Base-by-base conservation (phyloP, 306 rosid genomes). In the Ziziphus jujuba region DNA sequence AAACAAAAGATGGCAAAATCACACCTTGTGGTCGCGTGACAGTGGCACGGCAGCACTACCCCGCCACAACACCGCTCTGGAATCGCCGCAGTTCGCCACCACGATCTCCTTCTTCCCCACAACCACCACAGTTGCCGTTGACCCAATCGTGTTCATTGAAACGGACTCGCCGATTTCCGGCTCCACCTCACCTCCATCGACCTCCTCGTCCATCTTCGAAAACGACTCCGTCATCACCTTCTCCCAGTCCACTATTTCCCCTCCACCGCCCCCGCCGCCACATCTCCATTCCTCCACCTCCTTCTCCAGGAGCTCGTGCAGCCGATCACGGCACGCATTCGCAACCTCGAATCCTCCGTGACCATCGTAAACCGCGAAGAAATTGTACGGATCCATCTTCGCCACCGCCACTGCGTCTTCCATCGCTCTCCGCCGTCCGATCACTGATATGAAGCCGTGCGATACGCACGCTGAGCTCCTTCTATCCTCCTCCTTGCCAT, bases 1-100 rank as follows among this genome's bases (percentile, higher is more conserved):
- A n/a, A n/a, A n/a, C n/a, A n/a, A n/a, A n/a, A n/a, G n/a, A n/a
- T n/a, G n/a, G n/a, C n/a, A n/a, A 48, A 48, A 4, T 15, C 14
- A 10, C n/a, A 78, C 95, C 90, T 80, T 82, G 59, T 85, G 95
- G 75, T 85, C 95, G 63, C 66, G 79, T 70, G 95, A 87, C 50
- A 90, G 85, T 31, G 90, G 84, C 10, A 85, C 45, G 1, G 84
- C 79, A 2, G 43, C 74, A 8, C 87, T 88, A 47, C 63, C 88
- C 9, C 76, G 81, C 45, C 81, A 80, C 19, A 90, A 34, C 0
- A 90, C 83, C n/a, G 80, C 84, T 16, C 97, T 79, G 0, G 95
- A 87, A 65, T 85, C 87, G 1, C 95, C 91, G 47, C 82, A 85
- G 22, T 90, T 87, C 2, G 85, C 90, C 22, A 82, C 95, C 24